Conservation (phyloP, 352 stramenopile species). For the Phytophthora agathidicida region DNA sequence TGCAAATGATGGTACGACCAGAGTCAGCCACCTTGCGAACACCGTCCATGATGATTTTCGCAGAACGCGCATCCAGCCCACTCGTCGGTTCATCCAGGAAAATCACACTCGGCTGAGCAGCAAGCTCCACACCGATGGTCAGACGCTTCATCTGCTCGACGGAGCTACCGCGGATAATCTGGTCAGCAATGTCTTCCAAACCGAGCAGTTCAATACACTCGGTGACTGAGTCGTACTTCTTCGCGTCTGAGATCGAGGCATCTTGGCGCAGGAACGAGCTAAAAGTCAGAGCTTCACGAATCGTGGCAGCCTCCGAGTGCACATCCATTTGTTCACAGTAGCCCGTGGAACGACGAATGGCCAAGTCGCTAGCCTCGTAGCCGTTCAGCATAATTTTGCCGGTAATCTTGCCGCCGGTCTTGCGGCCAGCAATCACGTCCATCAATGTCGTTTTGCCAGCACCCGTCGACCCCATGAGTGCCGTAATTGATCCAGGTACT, state of each 20-base stretch:
- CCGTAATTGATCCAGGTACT: constrained; percentile 5
- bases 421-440: constrained; percentile 4
- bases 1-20: constrained; percentile 7
- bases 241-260: constrained; percentile 1
- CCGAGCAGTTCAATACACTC: constrained; percentile 9
- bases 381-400: constrained; percentile 5
- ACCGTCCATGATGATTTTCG: constrained; percentile 7
- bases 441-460: constrained; percentile 8
- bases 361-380: constrained; percentile 2
- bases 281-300: constrained; percentile 4
- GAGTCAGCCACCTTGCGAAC: constrained; percentile 8
- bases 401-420: constrained; percentile 2
- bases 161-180: constrained; percentile 11
- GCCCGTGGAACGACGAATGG: constrained; percentile 1
- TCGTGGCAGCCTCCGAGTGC: constrained; percentile 1
- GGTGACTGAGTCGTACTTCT: constrained; percentile 6
- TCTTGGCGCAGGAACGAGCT: constrained; percentile 2
- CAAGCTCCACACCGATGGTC: constrained; percentile 8
- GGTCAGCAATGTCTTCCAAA: constrained; percentile 5
- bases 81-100: constrained; percentile 8
- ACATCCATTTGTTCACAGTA: constrained; percentile 6
- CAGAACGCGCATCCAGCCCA: not conserved
- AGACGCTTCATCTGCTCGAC: constrained; percentile 15
- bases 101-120: constrained; percentile 7
- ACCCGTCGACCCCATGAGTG: constrained; percentile 5